Percentiles rank a stretch among this genome's conserved stretches.
Evolutionary conservation across 31 red algal species (phyloP).

Genomic region (Odonthalia washingtoniensis): DNA sequence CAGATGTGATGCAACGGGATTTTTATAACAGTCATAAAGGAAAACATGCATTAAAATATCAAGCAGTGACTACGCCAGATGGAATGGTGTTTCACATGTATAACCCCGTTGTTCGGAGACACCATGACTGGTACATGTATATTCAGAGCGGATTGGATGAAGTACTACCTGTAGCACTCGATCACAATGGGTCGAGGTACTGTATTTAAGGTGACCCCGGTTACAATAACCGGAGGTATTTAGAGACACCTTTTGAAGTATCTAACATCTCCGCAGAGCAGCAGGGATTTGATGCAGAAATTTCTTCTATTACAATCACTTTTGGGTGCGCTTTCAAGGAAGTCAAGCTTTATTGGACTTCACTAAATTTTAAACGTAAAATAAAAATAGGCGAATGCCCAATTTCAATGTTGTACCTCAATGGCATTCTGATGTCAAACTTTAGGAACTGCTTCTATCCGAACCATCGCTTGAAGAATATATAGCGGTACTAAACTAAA

Average conservation of each 20-base stretch:
- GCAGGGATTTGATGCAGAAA: conserved; percentile 6
- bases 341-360: conserved; percentile 21
- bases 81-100: background rate
- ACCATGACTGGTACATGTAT: too few species aligned
- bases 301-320: too few species aligned
- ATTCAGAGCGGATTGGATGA: too few species aligned
- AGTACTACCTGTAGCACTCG: too few species aligned
- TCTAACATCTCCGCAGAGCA: background rate
- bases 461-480: too few species aligned
- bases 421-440: conserved; percentile 25
- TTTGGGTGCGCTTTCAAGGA: conserved; percentile 40
- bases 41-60: too few species aligned
- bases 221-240: conserved; percentile 14
- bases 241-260: conserved; percentile 19
- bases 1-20: background rate
- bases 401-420: too few species aligned
- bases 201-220: conserved; percentile 19
- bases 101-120: background rate
- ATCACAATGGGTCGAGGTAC: too few species aligned
- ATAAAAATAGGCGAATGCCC: too few species aligned
- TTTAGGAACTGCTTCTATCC: conserved; percentile 21
- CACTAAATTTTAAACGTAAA: conserved; percentile 17
- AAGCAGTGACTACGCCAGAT: conserved; percentile 16
- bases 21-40: background rate
- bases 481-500: too few species aligned